Conservation (phyloP, 495 filamentous ascomycete species). For the Lindgomyces ingoldianus region DNA sequence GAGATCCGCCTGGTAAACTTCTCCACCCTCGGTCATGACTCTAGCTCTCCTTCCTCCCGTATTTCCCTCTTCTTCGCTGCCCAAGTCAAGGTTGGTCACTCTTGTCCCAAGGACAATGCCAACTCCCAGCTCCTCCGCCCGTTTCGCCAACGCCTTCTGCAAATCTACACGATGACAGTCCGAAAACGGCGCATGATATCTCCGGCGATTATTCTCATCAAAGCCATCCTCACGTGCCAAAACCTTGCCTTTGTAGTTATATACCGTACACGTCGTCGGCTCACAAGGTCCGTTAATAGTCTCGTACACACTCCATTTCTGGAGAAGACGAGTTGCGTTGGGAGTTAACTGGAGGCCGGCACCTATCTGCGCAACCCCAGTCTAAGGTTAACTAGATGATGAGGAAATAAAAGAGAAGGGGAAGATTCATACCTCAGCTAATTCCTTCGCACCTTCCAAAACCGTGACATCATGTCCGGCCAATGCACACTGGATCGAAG, state of each 20-base stretch:
- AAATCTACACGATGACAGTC: slow-evolving; percentile 44
- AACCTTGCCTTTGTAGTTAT: slow-evolving; percentile 37
- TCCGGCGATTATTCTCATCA: slow-evolving; percentile 33
- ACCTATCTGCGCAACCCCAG: slow-evolving; percentile 34
- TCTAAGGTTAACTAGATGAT: background rate
- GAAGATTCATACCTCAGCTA: slow-evolving; percentile 16
- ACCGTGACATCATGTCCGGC: slow-evolving; percentile 62
- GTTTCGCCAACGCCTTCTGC: slow-evolving; percentile 34
- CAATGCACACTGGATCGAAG: slow-evolving; percentile 60
- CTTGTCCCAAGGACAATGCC: slow-evolving; percentile 21
- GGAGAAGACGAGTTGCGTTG: slow-evolving; percentile 40
- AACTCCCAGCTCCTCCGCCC: slow-evolving; percentile 40
- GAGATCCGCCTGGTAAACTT: slow-evolving; percentile 38
- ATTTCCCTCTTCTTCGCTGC: slow-evolving; percentile 3
- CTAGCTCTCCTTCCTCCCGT: background rate
- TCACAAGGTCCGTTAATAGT: slow-evolving; percentile 6
- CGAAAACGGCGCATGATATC: slow-evolving; percentile 41
- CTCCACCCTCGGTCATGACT: background rate
- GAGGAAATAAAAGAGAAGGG: background rate
- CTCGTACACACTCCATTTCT: slow-evolving; percentile 36
- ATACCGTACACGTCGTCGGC: slow-evolving; percentile 13
- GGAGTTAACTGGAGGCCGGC: slow-evolving; percentile 44
- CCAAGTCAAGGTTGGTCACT: slow-evolving; percentile 5
- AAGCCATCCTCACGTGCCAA: slow-evolving; percentile 38
- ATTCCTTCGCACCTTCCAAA: slow-evolving; percentile 56